Percentiles rank a stretch among this genome's conserved stretches.
These are phyloP conservation scores for Syzygium syzygioides DNA, from an alignment of 441 rosid genomes.

Conservation along the genomic window DNA sequence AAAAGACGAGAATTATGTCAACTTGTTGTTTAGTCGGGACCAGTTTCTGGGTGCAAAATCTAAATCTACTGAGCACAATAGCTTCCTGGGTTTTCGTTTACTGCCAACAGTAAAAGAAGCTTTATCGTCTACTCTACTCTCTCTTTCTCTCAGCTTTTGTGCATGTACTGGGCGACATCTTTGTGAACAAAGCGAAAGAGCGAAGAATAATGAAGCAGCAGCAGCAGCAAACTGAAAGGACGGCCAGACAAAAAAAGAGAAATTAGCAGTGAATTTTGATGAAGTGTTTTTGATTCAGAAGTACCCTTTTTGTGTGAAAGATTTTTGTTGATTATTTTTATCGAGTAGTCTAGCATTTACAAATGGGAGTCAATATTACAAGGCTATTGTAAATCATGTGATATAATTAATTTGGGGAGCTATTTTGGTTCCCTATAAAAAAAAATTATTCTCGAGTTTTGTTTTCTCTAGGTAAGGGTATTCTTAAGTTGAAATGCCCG, in stretches of 20 bases:
- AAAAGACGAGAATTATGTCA: background rate
- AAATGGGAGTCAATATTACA: background rate
- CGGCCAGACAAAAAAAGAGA: background rate
- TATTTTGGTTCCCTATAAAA: background rate
- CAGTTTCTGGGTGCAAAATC: background rate
- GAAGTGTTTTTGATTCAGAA: background rate
- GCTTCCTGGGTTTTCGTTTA: background rate
- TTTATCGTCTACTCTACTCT: background rate
- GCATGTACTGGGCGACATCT: background rate
- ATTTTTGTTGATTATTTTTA: background rate
- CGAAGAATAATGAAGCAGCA: background rate
- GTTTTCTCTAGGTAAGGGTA: background rate
- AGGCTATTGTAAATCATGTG: background rate
- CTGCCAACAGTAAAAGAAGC: background rate
- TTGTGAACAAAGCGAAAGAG: background rate
- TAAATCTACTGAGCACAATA: background rate
- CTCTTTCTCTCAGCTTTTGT: background rate
- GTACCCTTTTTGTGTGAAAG: background rate
- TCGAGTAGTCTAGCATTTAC: background rate
- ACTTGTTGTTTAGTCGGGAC: background rate
- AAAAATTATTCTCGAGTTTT: background rate
- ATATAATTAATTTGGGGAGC: background rate
- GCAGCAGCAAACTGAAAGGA: background rate
- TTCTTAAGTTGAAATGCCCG: background rate
- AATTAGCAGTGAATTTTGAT: background rate